Percentiles rank a stretch among this genome's conserved stretches.
Evolutionary conservation across 2,329 filamentous ascomycete genomes (phyloP).

Genomic region (Alternaria postmessia): DNA sequence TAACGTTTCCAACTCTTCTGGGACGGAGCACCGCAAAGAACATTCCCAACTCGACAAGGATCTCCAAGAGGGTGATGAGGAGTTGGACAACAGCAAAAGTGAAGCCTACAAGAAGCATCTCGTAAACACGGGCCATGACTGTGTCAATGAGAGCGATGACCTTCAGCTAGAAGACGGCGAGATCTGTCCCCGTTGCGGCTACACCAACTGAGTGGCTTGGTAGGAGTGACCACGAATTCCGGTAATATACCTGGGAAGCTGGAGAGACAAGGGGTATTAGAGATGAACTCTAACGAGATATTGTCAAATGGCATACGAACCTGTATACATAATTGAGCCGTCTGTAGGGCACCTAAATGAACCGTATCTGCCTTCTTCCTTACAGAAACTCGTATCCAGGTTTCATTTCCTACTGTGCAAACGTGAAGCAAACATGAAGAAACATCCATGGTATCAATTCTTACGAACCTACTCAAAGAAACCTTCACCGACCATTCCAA

Average conservation of each 20-base stretch:
- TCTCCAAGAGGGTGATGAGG: neutral
- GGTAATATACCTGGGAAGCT: neutral
- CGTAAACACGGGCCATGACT: neutral
- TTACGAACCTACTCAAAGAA: neutral
- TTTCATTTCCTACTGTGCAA: neutral
- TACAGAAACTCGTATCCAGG: neutral
- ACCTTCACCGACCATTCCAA: neutral
- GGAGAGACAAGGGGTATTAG: neutral
- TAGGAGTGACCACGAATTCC: neutral
- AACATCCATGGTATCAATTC: conserved; percentile 14
- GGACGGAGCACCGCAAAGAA: conserved; percentile 13
- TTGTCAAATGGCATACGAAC: neutral
- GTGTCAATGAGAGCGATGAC: neutral
- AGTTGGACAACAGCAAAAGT: neutral
- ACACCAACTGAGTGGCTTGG: neutral
- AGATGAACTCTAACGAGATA: neutral
- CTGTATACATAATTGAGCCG: conserved; percentile 3
- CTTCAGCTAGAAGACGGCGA: neutral
- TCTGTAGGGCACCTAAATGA: neutral
- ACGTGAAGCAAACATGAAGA: neutral
- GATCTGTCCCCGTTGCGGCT: no score
- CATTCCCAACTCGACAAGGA: conserved; percentile 6
- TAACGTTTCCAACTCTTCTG: conserved; percentile 19
- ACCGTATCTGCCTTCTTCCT: neutral
- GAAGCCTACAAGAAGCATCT: neutral